These are phyloP conservation scores for Crithidia fasciculata DNA, from an alignment of 208 protist genomes.

Conservation along the genomic window DNA sequence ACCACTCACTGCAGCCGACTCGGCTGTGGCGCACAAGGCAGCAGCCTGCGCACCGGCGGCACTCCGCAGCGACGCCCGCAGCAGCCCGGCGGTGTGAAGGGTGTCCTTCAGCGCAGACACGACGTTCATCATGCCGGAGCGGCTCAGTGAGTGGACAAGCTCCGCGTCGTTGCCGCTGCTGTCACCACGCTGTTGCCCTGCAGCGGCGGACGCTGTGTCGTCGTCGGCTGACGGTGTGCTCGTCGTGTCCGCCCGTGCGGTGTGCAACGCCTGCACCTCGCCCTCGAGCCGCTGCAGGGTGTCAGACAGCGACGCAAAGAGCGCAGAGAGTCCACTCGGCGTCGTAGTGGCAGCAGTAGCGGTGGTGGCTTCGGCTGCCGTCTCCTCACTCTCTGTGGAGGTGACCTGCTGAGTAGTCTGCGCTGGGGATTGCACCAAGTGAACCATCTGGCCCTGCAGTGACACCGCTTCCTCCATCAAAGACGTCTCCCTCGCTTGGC, in stretches of 20 bases:
- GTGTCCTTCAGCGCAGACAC: conserved; percentile 29
- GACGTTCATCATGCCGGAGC: conserved; percentile 34
- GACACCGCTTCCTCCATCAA: conserved; percentile 46
- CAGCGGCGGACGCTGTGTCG: background rate
- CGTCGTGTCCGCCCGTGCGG: background rate
- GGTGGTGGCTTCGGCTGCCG: background rate
- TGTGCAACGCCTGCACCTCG: conserved; percentile 10
- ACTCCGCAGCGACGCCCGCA: conserved; percentile 11
- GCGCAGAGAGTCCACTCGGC: conserved; percentile 1
- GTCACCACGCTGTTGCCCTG: background rate
- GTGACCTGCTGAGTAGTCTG: background rate
- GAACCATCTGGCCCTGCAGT: conserved; percentile 49
- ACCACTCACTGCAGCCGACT: background rate
- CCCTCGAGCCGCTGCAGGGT: conserved; percentile 4
- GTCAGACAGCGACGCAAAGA: conserved; percentile 5
- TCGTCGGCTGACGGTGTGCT: background rate
- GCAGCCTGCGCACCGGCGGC: conserved; percentile 4
- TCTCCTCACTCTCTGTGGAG: background rate
- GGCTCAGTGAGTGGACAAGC: conserved; percentile 24
- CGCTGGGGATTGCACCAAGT: conserved; percentile 15
- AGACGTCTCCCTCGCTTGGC: conserved; percentile 42
- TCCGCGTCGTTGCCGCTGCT: background rate
- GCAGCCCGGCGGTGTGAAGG: conserved; percentile 24
- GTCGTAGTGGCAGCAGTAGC: background rate
- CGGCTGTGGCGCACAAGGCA: conserved; percentile 17